Conservation (phyloP, 805 yeast genomes). For the Hemisphaericaspora nanyangensis region DNA sequence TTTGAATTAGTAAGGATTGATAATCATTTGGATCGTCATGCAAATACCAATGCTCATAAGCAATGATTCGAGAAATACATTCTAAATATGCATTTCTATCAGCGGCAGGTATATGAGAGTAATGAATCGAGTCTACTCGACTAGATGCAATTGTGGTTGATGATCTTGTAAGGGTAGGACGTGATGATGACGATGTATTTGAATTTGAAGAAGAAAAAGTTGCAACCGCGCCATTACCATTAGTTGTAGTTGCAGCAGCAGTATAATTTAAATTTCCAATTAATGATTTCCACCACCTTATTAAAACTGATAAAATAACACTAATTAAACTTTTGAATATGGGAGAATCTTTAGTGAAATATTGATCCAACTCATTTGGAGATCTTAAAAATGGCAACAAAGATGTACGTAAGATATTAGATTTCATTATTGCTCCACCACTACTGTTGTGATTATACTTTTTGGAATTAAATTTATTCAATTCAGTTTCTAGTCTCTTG, state of each 20-base stretch:
- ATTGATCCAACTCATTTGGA: conserved; percentile 16
- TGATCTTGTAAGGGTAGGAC: background rate
- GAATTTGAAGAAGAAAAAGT: background rate
- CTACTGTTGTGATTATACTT: conserved; percentile 27
- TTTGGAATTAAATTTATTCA: conserved; percentile 41
- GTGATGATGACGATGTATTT: background rate
- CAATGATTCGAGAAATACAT: conserved; percentile 47
- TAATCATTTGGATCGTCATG: conserved; percentile 26
- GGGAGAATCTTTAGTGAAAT: conserved; percentile 16
- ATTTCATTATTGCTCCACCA: conserved; percentile 7
- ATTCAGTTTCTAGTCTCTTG: conserved; percentile 41
- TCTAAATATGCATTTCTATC: conserved; percentile 52
- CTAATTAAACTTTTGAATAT: conserved; percentile 31
- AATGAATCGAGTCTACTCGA: conserved; percentile 2
- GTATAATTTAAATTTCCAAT: conserved; percentile 8
- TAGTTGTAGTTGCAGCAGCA: background rate
- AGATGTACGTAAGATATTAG: conserved; percentile 44
- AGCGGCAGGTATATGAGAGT: conserved; percentile 24
- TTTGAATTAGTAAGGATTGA: conserved; percentile 39
- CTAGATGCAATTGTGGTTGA: background rate
- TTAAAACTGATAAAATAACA: conserved; percentile 28
- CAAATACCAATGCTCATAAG: conserved; percentile 44
- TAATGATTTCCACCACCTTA: conserved; percentile 55
- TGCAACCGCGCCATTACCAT: background rate
- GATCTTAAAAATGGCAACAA: conserved; percentile 43